Evolutionary conservation across 495 filamentous ascomycete species (phyloP).

Genomic region (Neurospora intermedia): DNA sequence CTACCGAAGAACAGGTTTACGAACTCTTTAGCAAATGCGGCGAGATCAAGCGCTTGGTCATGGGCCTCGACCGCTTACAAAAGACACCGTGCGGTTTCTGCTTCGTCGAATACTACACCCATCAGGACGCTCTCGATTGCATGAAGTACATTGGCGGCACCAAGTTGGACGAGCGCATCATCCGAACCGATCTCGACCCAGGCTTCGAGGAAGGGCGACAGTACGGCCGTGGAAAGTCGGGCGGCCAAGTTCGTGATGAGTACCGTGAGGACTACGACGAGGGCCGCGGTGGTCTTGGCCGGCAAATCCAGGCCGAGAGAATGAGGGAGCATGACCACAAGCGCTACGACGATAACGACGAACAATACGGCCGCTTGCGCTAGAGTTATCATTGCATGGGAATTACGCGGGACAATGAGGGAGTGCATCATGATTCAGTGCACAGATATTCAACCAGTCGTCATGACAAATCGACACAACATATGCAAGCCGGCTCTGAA

Average conservation of each 20-base stretch:
- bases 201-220: conserved; percentile 93
- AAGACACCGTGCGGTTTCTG: conserved; percentile 99
- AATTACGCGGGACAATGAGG: background rate
- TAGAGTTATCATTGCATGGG: conserved; percentile 5
- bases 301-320: conserved; percentile 54
- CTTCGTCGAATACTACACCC: conserved; percentile 98
- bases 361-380: conserved; percentile 33
- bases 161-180: conserved; percentile 96
- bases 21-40: conserved; percentile 96
- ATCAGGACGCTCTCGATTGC: conserved; percentile 90
- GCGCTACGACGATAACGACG: conserved; percentile 38
- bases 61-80: conserved; percentile 92
- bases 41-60: conserved; percentile 95
- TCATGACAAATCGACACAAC: background rate
- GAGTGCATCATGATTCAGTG: background rate
- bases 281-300: conserved; percentile 67
- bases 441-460: background rate
- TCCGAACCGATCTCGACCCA: conserved; percentile 91
- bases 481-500: background rate
- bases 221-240: conserved; percentile 82
- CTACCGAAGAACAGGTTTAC: conserved; percentile 97
- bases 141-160: conserved; percentile 98
- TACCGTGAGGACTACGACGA: conserved; percentile 95
- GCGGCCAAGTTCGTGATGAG: conserved; percentile 94
- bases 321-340: conserved; percentile 44